A percentile compares a stretch with the other conserved stretches of the same genome.
These are phyloP conservation scores for Mycena sanguinolenta DNA, from an alignment of 768 basidiomycete genomes.

Conservation along the genomic window DNA sequence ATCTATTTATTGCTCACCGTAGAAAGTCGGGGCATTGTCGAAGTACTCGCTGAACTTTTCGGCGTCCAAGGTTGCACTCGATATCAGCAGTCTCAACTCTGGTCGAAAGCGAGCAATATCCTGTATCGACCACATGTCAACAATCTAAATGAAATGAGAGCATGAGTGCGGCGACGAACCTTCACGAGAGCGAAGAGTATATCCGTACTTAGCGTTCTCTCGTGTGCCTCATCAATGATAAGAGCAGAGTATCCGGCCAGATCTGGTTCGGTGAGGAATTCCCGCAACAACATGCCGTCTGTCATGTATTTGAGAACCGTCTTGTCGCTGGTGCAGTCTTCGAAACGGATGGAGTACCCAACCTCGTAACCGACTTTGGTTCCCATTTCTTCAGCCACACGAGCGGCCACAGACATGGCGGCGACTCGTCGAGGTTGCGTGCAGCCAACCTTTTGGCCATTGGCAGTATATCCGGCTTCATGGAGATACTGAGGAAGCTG, in stretches of 20 bases:
- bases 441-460: conserved; percentile 92
- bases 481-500: conserved; percentile 98
- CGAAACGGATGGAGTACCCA: conserved; percentile 99
- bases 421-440: conserved; percentile 99
- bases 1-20: conserved; percentile 64
- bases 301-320: conserved; percentile 99
- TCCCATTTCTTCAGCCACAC: conserved; percentile 99
- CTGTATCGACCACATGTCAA: conserved; percentile 58
- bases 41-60: conserved; percentile 99
- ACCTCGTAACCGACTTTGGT: conserved; percentile 97
- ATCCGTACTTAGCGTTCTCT: conserved; percentile 97
- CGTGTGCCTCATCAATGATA: conserved; percentile 99
- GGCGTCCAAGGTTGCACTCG: conserved; percentile 96
- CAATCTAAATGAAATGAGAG: conserved; percentile 40
- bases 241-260: conserved; percentile 94
- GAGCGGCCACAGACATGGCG: conserved; percentile 99
- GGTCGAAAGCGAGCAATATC: conserved; percentile 98
- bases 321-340: conserved; percentile 99
- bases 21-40: conserved; percentile 95
- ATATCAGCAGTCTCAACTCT: conserved; percentile 92
- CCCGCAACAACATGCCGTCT: conserved; percentile 97
- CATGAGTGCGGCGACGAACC: conserved; percentile 67
- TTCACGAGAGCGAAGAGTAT: conserved; percentile 98
- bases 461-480: conserved; percentile 94
- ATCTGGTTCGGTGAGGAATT: conserved; percentile 98